Evolutionary conservation across 192 early-diverging fungal genomes (phyloP).

Genomic region (Coemansia sp.): DNA sequence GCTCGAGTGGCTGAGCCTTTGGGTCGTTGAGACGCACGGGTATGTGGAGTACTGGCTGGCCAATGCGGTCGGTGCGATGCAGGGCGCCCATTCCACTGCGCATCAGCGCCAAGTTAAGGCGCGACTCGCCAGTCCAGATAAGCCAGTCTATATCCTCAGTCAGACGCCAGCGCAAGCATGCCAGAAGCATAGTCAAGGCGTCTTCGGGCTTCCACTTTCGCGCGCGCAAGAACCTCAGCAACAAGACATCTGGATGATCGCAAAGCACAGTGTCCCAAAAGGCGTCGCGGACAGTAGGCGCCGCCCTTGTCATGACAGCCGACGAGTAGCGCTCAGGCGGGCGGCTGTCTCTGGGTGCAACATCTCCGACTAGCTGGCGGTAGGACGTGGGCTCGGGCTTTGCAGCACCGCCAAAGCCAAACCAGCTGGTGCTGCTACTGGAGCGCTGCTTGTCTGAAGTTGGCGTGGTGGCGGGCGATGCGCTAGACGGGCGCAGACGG

Average conservation of each 20-base stretch:
- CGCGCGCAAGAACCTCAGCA: slow-evolving; percentile 83
- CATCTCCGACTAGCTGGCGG: slow-evolving; percentile 35
- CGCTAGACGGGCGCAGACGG: slow-evolving; percentile 9
- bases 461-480: slow-evolving; percentile 7
- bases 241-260: slow-evolving; percentile 74
- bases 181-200: slow-evolving; percentile 72
- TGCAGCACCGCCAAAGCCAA: slow-evolving; percentile 36
- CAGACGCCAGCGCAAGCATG: slow-evolving; percentile 75
- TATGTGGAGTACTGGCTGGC: slow-evolving; percentile 61
- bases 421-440: slow-evolving; percentile 23
- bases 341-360: slow-evolving; percentile 21
- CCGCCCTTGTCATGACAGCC: neutral
- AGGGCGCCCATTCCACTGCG: slow-evolving; percentile 59
- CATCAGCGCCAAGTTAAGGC: slow-evolving; percentile 57
- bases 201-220: slow-evolving; percentile 86
- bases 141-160: slow-evolving; percentile 61
- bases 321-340: slow-evolving; percentile 23
- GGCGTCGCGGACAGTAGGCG: slow-evolving; percentile 54
- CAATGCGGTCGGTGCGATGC: slow-evolving; percentile 56
- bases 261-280: slow-evolving; percentile 66
- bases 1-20: slow-evolving; percentile 61
- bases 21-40: slow-evolving; percentile 61
- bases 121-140: slow-evolving; percentile 60
- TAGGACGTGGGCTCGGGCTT: slow-evolving; percentile 18
- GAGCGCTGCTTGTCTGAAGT: slow-evolving; percentile 6